These are phyloP conservation scores for Phlebiopsis flavidoalba DNA, from an alignment of 768 basidiomycete genomes.

Conservation along the genomic window DNA sequence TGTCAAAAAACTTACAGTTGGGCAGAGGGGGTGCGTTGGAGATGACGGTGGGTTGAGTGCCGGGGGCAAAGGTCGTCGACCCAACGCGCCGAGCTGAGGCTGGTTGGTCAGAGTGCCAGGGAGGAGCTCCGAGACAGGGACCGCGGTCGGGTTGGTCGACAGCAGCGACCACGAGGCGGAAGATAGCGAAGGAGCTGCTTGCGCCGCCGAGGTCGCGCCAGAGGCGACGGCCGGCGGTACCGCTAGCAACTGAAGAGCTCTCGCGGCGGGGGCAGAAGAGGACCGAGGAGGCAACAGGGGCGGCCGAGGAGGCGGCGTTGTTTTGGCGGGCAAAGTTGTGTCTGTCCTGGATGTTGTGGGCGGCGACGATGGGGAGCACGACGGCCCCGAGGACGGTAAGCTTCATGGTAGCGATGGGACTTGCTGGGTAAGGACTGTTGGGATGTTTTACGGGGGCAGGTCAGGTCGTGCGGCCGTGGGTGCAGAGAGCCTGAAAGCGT, in stretches of 20 bases:
- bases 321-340: conserved; percentile 22
- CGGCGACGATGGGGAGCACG: conserved; percentile 36
- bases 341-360: conserved; percentile 21
- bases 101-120: conserved; percentile 21
- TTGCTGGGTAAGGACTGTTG: conserved; percentile 11
- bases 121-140: conserved; percentile 26
- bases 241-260: conserved; percentile 14
- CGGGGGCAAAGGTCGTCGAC: conserved; percentile 30
- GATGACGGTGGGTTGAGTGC: conserved; percentile 36
- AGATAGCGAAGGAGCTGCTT: conserved; percentile 8
- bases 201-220: background rate
- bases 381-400: conserved; percentile 23
- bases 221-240: background rate
- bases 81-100: conserved; percentile 26
- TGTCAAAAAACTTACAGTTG: conserved; percentile 31
- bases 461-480: background rate
- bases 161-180: conserved; percentile 24
- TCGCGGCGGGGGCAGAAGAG: background rate
- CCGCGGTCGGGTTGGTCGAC: conserved; percentile 30
- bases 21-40: conserved; percentile 58
- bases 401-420: conserved; percentile 22
- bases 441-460: background rate
- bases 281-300: conserved; percentile 18
- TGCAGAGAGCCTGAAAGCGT: background rate
- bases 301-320: conserved; percentile 12